phyloP scores from a whole-genome alignment of 75 land plant species.

The Chamaecyparis obtusa region DNA sequence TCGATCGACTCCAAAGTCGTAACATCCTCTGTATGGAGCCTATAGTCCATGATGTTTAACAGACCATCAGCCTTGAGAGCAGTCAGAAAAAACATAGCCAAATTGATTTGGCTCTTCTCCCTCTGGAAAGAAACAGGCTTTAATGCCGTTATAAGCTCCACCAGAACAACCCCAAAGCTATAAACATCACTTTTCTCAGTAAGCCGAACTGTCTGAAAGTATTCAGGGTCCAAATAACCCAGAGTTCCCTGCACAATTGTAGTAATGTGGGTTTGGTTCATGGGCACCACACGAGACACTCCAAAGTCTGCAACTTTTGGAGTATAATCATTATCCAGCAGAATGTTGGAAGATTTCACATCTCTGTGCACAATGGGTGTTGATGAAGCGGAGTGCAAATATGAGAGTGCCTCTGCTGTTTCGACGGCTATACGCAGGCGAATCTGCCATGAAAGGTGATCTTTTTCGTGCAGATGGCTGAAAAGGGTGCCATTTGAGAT shows the following conservation, averaged over 20 bases:
- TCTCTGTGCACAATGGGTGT: constrained; percentile 37
- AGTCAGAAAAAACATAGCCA: constrained; percentile 18
- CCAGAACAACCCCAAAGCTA: constrained; percentile 47
- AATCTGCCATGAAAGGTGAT: constrained; percentile 9
- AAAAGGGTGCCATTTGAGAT: constrained; percentile 15
- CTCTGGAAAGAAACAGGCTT: constrained; percentile 5
- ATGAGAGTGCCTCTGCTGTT: constrained; percentile 39
- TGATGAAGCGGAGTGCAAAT: constrained; percentile 35
- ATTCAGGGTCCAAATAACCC: constrained; percentile 38
- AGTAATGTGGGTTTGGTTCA: constrained; percentile 14
- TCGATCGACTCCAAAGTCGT: background rate
- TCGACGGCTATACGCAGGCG: constrained; percentile 30
- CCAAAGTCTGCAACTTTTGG: constrained; percentile 51
- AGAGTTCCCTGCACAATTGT: constrained; percentile 33
- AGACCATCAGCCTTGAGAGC: constrained; percentile 13
- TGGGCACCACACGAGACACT: constrained; percentile 23
- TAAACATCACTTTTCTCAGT: constrained; percentile 44
- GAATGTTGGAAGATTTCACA: constrained; percentile 38
- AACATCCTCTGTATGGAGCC: background rate
- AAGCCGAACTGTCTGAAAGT: constrained; percentile 19
- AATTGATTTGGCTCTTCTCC: constrained; percentile 6
- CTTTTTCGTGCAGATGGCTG: constrained; percentile 20
- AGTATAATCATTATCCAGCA: constrained; percentile 21
- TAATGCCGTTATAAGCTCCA: constrained; percentile 26
- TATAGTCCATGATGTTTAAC: constrained; percentile 14